phyloP scores from a whole-genome alignment of 257 asterid genomes.

The Rauvolfia tetraphylla region DNA sequence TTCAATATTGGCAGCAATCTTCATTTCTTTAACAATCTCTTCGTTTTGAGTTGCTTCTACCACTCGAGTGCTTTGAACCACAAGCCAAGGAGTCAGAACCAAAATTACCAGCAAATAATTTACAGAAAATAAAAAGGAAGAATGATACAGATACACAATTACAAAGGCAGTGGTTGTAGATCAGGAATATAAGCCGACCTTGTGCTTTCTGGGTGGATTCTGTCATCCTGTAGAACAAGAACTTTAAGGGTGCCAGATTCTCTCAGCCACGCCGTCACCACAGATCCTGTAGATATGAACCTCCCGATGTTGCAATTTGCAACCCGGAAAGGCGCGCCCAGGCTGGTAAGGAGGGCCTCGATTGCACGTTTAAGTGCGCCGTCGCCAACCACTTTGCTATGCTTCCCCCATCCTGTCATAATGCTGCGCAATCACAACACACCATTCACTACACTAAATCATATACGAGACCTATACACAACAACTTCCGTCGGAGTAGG shows the following conservation, averaged over 20 bases:
- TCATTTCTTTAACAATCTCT: too few species aligned
- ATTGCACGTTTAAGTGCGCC: slow-evolving; percentile 70
- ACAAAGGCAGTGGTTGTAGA: slow-evolving; percentile 45
- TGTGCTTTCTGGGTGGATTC: slow-evolving; percentile 30
- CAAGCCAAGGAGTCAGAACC: neutral
- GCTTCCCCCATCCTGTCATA: slow-evolving; percentile 98
- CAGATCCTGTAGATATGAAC: slow-evolving; percentile 69
- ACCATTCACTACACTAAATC: neutral
- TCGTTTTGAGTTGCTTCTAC: too few species aligned
- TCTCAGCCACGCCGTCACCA: slow-evolving; percentile 80
- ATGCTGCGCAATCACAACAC: slow-evolving; percentile 46
- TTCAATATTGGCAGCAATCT: too few species aligned
- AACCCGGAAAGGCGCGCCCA: slow-evolving; percentile 79
- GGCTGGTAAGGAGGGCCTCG: slow-evolving; percentile 70
- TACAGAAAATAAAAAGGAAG: neutral
- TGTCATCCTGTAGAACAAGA: slow-evolving; percentile 72
- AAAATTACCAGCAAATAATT: neutral
- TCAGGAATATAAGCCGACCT: slow-evolving; percentile 33
- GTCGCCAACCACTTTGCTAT: slow-evolving; percentile 90
- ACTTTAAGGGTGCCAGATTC: slow-evolving; percentile 74
- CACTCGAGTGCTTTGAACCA: too few species aligned
- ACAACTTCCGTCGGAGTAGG: neutral
- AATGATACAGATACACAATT: slow-evolving; percentile 26
- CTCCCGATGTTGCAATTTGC: slow-evolving; percentile 86
- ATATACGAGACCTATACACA: neutral